Evolutionary conservation across 306 rosid species (phyloP), one percentile per base, ranked within the genome.

Genomic region (Vigna mungo): DNA sequence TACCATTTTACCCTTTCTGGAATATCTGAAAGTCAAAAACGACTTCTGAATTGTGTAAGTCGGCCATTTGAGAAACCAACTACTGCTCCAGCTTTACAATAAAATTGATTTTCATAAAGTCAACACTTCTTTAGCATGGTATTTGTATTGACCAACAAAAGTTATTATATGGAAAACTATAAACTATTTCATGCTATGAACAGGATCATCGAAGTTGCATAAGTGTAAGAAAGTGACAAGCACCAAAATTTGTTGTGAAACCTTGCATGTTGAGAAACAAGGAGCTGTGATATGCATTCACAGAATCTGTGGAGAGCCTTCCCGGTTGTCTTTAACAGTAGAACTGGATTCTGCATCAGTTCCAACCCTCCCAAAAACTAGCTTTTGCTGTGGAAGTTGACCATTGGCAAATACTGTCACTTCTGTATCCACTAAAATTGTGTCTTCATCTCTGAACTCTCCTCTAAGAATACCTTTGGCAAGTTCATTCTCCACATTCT

Each of bases 381-480:
- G 86, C 85, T 89, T 95, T 71, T 91, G 94, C 73, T 88, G 97
- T 51, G 97, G 98, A 41, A 84, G 91, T 80, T 92, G 97, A 59
- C 99, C 96, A 48, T 87, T 92, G 43, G 89, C 49, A 83, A 89
- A 87, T n/a, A 86, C 90, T 1, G 94, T 86, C 41, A 95, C 90
- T 80, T 92, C 99, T 32, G 97, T 92, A 87, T 92, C 99, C 0
- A 95, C 56, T 9, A 86, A 46, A 58, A 95, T 81, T 1, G 81
- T 75, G 87, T 88, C 94, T 66, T 95, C 99, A 7, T 95, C 99
- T 86, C 81, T 89, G 17, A 95, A 92, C n/a, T 92, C 99, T 48
- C 99, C 97, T 86, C 93, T 92, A 43, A 95, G 79, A 51, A 95
- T 95, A 43, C 97, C 96, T 84, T 89, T 95, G 30, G 99, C 99